A percentile compares a stretch with the other conserved stretches of the same genome.
Conservation (phyloP, 2,329 filamentous ascomycete genomes). For the Trichoderma lentiforme region DNA sequence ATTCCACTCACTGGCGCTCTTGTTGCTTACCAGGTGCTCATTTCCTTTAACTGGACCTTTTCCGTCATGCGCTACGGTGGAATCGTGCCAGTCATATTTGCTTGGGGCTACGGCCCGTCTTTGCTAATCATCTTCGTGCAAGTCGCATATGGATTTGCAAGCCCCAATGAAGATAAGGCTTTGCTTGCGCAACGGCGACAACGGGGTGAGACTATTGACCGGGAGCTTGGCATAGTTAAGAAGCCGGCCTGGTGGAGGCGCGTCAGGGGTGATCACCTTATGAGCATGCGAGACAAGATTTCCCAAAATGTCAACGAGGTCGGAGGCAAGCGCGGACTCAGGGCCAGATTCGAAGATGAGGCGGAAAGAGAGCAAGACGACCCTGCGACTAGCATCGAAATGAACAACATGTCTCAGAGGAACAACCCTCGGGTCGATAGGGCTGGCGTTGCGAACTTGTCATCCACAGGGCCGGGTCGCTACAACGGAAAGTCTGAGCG, state of each 20-base stretch:
- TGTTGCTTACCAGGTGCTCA: conserved; percentile 57
- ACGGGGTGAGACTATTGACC: conserved; percentile 54
- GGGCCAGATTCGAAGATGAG: conserved; percentile 39
- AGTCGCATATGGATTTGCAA: conserved; percentile 54
- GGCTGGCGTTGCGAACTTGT: conserved; percentile 29
- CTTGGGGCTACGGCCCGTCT: conserved; percentile 59
- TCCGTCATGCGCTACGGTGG: conserved; percentile 56
- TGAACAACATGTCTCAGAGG: conserved; percentile 30
- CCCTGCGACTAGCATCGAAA: conserved; percentile 37
- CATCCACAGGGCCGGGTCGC: conserved; percentile 24
- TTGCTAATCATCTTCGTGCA: conserved; percentile 57
- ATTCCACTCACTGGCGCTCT: conserved; percentile 51
- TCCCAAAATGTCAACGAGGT: conserved; percentile 54
- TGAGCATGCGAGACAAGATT: conserved; percentile 50
- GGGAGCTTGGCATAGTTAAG: conserved; percentile 56
- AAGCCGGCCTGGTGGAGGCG: conserved; percentile 67
- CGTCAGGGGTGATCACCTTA: conserved; percentile 43
- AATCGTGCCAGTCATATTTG: conserved; percentile 54
- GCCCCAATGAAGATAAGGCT: conserved; percentile 67
- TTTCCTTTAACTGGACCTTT: conserved; percentile 56
- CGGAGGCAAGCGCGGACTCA: conserved; percentile 46
- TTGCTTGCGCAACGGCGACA: conserved; percentile 61
- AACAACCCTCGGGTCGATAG: conserved; percentile 33
- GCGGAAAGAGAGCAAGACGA: conserved; percentile 30
- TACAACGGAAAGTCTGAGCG: conserved; percentile 45